Percentiles rank a stretch among this genome's conserved stretches.
Conservation (phyloP, 164 flowering plant genomes). For the Tinospora cordifolia region DNA sequence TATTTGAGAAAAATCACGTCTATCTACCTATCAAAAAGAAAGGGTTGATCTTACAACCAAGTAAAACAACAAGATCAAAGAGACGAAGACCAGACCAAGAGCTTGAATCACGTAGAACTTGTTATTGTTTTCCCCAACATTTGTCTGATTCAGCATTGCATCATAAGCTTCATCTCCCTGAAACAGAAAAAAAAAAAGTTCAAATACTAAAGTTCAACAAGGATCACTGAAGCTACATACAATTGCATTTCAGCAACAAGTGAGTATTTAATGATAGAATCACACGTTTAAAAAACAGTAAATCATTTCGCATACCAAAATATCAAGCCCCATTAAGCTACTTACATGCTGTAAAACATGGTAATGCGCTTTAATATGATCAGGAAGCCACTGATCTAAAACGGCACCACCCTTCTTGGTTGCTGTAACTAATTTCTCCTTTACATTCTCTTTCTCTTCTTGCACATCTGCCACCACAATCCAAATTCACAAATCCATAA, state of each 20-base stretch:
- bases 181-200: slow-evolving; percentile 6
- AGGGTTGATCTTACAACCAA: neutral
- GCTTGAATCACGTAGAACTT: slow-evolving; percentile 55
- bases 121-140: slow-evolving; percentile 50
- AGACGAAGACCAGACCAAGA: slow-evolving; percentile 28
- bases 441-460: slow-evolving; percentile 26
- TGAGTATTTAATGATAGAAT: no score
- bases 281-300: neutral
- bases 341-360: slow-evolving; percentile 67
- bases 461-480: slow-evolving; percentile 21
- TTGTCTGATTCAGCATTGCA: slow-evolving; percentile 58
- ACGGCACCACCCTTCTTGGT: slow-evolving; percentile 77
- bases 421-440: slow-evolving; percentile 40
- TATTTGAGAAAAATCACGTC: no score
- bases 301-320: neutral
- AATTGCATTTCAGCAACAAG: no score
- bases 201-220: neutral
- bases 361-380: slow-evolving; percentile 56
- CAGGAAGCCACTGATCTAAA: slow-evolving; percentile 79
- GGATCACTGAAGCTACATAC: no score
- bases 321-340: neutral
- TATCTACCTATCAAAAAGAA: neutral
- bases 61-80: slow-evolving; percentile 2
- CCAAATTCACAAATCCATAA: neutral
- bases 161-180: slow-evolving; percentile 50